These are phyloP conservation scores for Entrophospora sp. DNA, from an alignment of 192 early-diverging fungal genomes.

Conservation along the genomic window DNA sequence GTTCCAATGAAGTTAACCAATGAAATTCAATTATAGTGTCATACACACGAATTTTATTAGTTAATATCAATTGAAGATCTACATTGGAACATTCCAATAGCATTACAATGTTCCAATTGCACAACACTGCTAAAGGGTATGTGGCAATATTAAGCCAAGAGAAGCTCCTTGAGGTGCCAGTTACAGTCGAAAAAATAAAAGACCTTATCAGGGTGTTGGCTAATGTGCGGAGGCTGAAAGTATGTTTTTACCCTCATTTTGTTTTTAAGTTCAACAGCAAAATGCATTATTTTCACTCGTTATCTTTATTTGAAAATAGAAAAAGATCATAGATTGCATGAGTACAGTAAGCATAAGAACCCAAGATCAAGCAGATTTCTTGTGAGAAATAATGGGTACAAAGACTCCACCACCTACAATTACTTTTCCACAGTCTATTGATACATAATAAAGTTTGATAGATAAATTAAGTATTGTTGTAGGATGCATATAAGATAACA, in stretches of 20 bases:
- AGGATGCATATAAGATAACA: no score
- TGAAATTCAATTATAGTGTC: no score
- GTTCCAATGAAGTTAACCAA: no score
- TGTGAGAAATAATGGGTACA: constrained; percentile 7
- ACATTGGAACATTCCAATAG: no score
- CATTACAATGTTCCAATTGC: no score
- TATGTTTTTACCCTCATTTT: not conserved
- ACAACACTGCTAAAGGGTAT: no score
- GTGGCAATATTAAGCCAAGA: constrained; percentile 11
- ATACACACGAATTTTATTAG: no score
- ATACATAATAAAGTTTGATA: no score
- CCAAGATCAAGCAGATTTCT: constrained; percentile 1
- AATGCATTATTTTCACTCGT: constrained; percentile 16
- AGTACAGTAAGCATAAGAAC: constrained; percentile 7
- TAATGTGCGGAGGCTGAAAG: not conserved
- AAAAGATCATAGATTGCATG: constrained; percentile 13
- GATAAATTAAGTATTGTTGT: no score
- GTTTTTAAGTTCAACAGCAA: no score
- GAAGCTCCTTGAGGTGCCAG: constrained; percentile 3
- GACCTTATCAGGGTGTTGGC: constrained; percentile 16
- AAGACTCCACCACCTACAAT: not conserved
- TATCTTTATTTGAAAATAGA: constrained; percentile 10
- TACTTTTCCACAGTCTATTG: constrained; percentile 1
- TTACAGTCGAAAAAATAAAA: not conserved
- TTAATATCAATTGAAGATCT: no score